Percentiles rank a stretch among this genome's conserved stretches.
Conservation (phyloP, 257 asterid genomes). For the Nemophila menziesii region DNA sequence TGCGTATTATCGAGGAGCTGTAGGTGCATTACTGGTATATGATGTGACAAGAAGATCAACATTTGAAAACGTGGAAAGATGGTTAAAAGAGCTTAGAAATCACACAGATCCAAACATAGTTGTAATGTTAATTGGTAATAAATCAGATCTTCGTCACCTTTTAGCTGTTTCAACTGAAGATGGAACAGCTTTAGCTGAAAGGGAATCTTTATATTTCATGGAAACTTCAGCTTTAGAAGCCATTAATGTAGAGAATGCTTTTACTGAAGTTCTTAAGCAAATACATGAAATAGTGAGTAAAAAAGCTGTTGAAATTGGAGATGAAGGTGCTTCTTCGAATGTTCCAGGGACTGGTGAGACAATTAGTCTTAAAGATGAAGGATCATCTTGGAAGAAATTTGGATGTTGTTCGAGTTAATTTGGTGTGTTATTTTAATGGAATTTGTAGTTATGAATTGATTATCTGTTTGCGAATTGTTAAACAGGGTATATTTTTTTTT, state of each 20-base stretch:
- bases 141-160: conserved; percentile 30
- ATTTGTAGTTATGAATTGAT: background rate
- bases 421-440: conserved; percentile 1
- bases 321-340: conserved; percentile 20
- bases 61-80: conserved; percentile 21
- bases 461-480: background rate
- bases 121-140: conserved; percentile 30
- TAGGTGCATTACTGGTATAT: conserved; percentile 28
- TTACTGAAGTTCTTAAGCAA: conserved; percentile 26
- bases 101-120: conserved; percentile 30
- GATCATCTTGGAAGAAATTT: conserved; percentile 19
- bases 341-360: conserved; percentile 24
- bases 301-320: conserved; percentile 24
- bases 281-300: conserved; percentile 18
- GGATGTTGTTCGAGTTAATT: conserved; percentile 28
- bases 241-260: conserved; percentile 26
- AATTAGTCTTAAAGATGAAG: conserved; percentile 21
- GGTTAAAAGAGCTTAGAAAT: conserved; percentile 29
- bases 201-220: conserved; percentile 27
- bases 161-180: conserved; percentile 27
- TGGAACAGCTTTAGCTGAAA: conserved; percentile 22
- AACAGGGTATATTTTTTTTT: background rate
- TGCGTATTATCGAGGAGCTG: conserved; percentile 35
- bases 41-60: conserved; percentile 27
- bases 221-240: conserved; percentile 31